Base-by-base conservation (phyloP, 352 stramenopile species). In the Phytophthora vignae region DNA sequence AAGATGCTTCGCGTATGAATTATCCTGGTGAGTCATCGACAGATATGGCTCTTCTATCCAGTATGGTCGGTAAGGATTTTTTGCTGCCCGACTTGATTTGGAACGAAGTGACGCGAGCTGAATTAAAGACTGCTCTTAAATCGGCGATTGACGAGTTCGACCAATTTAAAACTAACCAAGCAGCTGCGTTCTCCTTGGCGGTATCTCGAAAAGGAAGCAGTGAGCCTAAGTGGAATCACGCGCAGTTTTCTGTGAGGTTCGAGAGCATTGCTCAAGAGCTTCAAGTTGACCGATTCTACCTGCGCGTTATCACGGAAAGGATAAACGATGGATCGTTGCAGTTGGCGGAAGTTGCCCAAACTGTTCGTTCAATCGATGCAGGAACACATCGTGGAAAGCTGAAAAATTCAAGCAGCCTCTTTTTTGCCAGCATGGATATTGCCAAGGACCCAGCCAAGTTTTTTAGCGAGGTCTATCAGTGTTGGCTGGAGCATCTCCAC, bases 381-480 rank as follows among this genome's bases (percentile, higher is more conserved):
- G 79, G 81, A 53, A 76, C 77, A 21, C 69, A 86, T 57, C 76
- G 75, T 25, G 71, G 64, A 44, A 85, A 79, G 19, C 55, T 82
- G 6, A 90, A 88, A 67, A 79, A 76, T 2, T 81, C 72, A 4
- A 82, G 69, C 21, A 82, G 89, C 15, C 69, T 92, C 5, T 85
- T 90, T 29, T 85, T 91, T 31, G 86, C 88, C 1, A 84, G 81
- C n/a, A 78, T 85, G 21, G 85, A 83, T 56, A 93, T 96, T 57
- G 80, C 84, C 1, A 88, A 88, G 42, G 64, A 83, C 10, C 89
- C 87, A 19, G 57, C 67, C 2, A 74, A 64, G 17, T 93, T 94
- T 66, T 95, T 95, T 65, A 89, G 88, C 58, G 83, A 90, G 12
- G 83, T 94, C 1, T 96, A 94, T 59, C 84, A 95, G 67, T 87